Evolutionary conservation across 1,284 basidiomycete species (phyloP), one percentile per base, ranked within the genome.

Genomic region (Ustilago cynodontis): DNA sequence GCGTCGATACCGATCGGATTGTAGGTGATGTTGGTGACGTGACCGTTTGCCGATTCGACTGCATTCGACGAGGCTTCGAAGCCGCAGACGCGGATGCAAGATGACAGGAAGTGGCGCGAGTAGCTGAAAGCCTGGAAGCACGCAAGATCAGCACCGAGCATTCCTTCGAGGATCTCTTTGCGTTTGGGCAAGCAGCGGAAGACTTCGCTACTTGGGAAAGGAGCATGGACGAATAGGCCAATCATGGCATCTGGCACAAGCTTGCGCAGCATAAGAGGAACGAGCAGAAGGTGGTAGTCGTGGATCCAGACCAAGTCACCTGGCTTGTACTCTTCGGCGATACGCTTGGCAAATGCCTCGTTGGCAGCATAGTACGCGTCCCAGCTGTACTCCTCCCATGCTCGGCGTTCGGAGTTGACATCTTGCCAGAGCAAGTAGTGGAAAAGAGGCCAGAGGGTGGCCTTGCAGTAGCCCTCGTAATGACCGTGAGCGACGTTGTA

Each of bases 341-440:
- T 92, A 65, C 90, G 89, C 57, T 91, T 86, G 8, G 95, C 94
- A 86, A 96, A 99, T 11, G 91, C 91, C 58, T 91, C 89, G 87
- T 98, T 98, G 63, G 93, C 94, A 60, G 91, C 89, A 78, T 91
- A 90, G 87, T 97, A 98, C 47, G 92, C 90, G 18, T 91, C 90
- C 89, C 95, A 99, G 81, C 94, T 90, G 6, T 88, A 88, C 63
- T 90, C 88, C 83, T 98, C 95, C n/a, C 88, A 87, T 51, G 87
- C 85, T 43, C 87, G 86, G 64, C 88, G 83, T 53, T 88, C 84
- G 70, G 86, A 85, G 47, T 87, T 87, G 41, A 88, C 94, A 85
- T 97, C 95, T 86, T 97, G 94, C 95, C 95, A 98, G 63, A 98
- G 91, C 65, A 99, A 90, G 86, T 99, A 99, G 88, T 99, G 97